phyloP scores from a whole-genome alignment of 805 yeast species.

The Metschnikowia rubicola region DNA sequence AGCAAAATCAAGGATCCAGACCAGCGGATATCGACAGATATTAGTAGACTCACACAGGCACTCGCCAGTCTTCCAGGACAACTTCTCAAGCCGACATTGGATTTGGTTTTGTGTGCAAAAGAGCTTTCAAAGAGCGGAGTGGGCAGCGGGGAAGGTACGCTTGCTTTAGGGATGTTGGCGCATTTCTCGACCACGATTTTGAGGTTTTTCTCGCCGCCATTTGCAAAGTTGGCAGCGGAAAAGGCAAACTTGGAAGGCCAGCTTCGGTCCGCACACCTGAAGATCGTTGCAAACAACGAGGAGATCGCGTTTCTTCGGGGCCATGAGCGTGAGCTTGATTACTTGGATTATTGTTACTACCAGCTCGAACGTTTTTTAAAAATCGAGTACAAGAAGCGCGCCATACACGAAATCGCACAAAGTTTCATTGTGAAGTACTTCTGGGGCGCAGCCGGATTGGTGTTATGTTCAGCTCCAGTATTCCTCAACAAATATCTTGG shows the following conservation, averaged over 20 bases:
- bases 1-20: conserved; percentile 66
- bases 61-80: conserved; percentile 78
- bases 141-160: conserved; percentile 72
- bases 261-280: conserved; percentile 77
- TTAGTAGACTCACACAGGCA: conserved; percentile 67
- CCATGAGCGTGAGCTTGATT: conserved; percentile 71
- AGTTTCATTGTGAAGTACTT: conserved; percentile 86
- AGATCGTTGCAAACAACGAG: conserved; percentile 73
- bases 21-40: conserved; percentile 79
- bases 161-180: conserved; percentile 74
- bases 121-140: conserved; percentile 65
- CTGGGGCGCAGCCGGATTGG: conserved; percentile 94
- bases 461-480: conserved; percentile 84
- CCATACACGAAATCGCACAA: conserved; percentile 80
- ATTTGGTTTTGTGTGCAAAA: conserved; percentile 74
- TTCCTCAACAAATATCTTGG: conserved; percentile 60
- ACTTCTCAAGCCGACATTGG: conserved; percentile 76
- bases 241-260: conserved; percentile 81
- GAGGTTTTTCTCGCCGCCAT: conserved; percentile 82
- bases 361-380: conserved; percentile 74
- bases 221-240: conserved; percentile 72
- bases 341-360: conserved; percentile 76
- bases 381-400: conserved; percentile 70
- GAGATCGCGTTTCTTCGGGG: conserved; percentile 86
- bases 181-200: conserved; percentile 74